phyloP scores from a whole-genome alignment of 805 yeast genomes.

The Isabelozyma rhagii region DNA sequence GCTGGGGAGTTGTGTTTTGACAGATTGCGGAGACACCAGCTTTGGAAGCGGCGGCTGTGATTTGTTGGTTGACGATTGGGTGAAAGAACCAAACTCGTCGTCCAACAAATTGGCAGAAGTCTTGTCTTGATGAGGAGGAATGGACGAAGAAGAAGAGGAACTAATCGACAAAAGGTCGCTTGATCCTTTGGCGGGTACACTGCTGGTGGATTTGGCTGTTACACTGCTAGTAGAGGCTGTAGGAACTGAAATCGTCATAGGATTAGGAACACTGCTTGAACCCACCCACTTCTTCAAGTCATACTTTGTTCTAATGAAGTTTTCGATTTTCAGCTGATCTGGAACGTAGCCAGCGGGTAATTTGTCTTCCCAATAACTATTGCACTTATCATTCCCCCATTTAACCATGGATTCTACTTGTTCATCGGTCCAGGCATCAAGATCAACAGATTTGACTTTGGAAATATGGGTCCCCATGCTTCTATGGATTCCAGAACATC shows the following conservation, averaged over 20 bases:
- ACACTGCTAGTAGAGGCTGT: not conserved
- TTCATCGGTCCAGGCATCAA: conserved; percentile 95
- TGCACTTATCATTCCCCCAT: conserved; percentile 85
- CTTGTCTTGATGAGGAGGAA: not conserved
- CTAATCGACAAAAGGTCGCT: too few relatives aligned
- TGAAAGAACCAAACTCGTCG: conserved; percentile 42
- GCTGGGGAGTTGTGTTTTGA: conserved; percentile 8
- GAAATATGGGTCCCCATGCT: conserved; percentile 95
- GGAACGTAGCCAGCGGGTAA: conserved; percentile 72
- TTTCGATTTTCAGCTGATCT: conserved; percentile 79
- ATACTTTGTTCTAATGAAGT: conserved; percentile 88
- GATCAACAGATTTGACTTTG: conserved; percentile 87
- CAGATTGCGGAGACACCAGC: conserved; percentile 7
- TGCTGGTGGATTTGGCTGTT: not conserved
- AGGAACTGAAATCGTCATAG: conserved; percentile 34
- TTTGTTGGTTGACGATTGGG: conserved; percentile 18
- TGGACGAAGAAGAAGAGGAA: not conserved
- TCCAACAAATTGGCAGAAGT: conserved; percentile 20
- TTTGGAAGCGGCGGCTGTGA: conserved; percentile 12
- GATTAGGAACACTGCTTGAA: conserved; percentile 57
- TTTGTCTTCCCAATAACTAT: conserved; percentile 78
- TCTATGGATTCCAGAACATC: conserved; percentile 95
- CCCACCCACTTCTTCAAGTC: conserved; percentile 85
- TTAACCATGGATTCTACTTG: conserved; percentile 76
- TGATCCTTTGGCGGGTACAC: not conserved